phyloP scores from a whole-genome alignment of 305 asterid genomes.

The Fraxinus baroniana region DNA sequence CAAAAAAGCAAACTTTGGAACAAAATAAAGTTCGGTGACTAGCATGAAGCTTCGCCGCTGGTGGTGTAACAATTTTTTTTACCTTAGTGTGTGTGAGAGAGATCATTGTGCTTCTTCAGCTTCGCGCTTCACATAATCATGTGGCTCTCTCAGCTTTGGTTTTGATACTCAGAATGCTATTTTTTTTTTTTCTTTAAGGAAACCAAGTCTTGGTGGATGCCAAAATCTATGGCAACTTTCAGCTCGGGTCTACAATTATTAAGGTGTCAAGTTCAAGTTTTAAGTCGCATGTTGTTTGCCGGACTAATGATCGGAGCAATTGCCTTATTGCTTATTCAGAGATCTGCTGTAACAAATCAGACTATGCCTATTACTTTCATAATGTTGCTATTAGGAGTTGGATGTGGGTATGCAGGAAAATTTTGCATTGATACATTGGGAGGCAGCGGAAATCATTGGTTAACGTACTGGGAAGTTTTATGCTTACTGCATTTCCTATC shows the following conservation, averaged over 20 bases:
- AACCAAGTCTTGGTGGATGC: constrained; percentile 81
- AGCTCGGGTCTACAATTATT: constrained; percentile 63
- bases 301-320: constrained; percentile 51
- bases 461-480: constrained; percentile 59
- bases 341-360: constrained; percentile 62
- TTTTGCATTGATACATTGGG: constrained; percentile 81
- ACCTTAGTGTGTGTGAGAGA: neutral
- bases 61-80: neutral
- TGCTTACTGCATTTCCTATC: constrained; percentile 69
- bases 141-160: neutral
- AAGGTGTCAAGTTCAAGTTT: constrained; percentile 65
- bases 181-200: constrained; percentile 40
- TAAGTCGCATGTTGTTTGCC: constrained; percentile 71
- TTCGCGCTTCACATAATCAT: neutral
- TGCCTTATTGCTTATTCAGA: constrained; percentile 56
- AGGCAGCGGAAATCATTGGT: constrained; percentile 73
- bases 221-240: constrained; percentile 54
- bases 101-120: neutral
- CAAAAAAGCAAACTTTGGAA: neutral
- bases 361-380: constrained; percentile 83
- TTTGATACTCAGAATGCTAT: neutral
- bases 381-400: constrained; percentile 57
- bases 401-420: constrained; percentile 71
- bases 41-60: neutral
- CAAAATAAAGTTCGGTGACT: neutral